Conservation (phyloP, 306 rosid genomes). For the Cicer judaicum region DNA sequence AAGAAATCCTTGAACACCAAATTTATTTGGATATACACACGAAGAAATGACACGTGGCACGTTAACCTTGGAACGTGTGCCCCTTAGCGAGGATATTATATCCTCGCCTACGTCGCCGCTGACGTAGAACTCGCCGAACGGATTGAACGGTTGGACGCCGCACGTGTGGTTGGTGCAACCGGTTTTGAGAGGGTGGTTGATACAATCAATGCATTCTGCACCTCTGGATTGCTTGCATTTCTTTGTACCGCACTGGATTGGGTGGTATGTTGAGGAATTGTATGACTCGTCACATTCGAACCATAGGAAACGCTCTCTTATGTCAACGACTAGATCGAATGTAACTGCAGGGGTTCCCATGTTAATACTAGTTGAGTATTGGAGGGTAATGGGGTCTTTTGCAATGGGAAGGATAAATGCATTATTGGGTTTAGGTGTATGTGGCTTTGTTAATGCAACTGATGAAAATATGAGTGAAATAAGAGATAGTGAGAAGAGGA, state of each 20-base stretch:
- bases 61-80: not conserved
- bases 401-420: conserved; percentile 44
- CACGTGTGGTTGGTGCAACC: conserved; percentile 44
- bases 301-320: conserved; percentile 51
- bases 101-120: conserved; percentile 45
- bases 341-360: conserved; percentile 46
- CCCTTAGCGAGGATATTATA: not conserved
- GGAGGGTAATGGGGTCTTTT: conserved; percentile 46
- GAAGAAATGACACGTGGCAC: conserved; percentile 38
- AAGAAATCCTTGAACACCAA: conserved; percentile 36
- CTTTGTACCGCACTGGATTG: conserved; percentile 5
- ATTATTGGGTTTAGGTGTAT: conserved; percentile 9
- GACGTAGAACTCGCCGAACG: conserved; percentile 1
- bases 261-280: conserved; percentile 44
- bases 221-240: conserved; percentile 37
- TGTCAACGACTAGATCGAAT: conserved; percentile 38
- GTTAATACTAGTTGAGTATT: conserved; percentile 42
- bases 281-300: conserved; percentile 42
- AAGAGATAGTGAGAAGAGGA: conserved; percentile 21
- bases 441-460: not conserved
- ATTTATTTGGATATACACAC: conserved; percentile 35
- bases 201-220: conserved; percentile 34
- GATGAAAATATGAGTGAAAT: conserved; percentile 13
- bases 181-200: conserved; percentile 43
- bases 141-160: conserved; percentile 35